phyloP scores from a whole-genome alignment of 2,329 filamentous ascomycete genomes.

The Colletotrichum lupini region DNA sequence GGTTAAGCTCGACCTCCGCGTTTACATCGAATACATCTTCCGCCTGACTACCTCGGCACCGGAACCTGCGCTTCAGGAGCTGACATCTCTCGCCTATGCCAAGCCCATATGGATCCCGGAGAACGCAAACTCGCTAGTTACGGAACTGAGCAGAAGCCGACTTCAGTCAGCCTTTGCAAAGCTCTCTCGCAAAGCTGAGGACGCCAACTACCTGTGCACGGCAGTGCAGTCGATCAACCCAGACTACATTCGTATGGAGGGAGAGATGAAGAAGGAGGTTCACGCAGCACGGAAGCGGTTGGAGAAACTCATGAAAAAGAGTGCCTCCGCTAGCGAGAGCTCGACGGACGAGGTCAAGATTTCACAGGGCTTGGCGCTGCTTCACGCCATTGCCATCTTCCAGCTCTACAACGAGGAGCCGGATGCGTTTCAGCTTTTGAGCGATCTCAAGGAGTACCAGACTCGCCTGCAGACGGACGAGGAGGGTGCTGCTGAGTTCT shows the following conservation, averaged over 20 bases:
- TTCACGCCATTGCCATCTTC: constrained; percentile 86
- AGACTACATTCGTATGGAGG: constrained; percentile 64
- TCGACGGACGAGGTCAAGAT: constrained; percentile 50
- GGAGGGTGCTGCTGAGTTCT: constrained; percentile 70
- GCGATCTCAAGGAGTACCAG: constrained; percentile 83
- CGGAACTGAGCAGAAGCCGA: constrained; percentile 65
- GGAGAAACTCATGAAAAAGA: constrained; percentile 61
- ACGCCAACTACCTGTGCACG: constrained; percentile 64
- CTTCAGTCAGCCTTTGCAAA: constrained; percentile 69
- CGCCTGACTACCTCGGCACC: constrained; percentile 57
- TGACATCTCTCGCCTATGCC: constrained; percentile 68
- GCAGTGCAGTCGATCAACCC: constrained; percentile 66
- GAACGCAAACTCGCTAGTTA: constrained; percentile 44
- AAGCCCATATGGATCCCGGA: constrained; percentile 46
- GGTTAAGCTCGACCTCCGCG: constrained; percentile 51
- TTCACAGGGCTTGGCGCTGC: constrained; percentile 77
- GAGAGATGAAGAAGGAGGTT: constrained; percentile 63
- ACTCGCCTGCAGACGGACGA: constrained; percentile 70
- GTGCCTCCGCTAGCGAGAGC: constrained; percentile 40
- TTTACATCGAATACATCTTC: constrained; percentile 66
- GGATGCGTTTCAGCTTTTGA: constrained; percentile 84
- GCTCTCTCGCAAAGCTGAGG: constrained; percentile 64
- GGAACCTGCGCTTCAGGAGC: constrained; percentile 57
- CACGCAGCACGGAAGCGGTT: constrained; percentile 64
- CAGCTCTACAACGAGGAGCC: constrained; percentile 91